phyloP scores from a whole-genome alignment of 768 basidiomycete genomes.

The Auricularia auricula-judae region DNA sequence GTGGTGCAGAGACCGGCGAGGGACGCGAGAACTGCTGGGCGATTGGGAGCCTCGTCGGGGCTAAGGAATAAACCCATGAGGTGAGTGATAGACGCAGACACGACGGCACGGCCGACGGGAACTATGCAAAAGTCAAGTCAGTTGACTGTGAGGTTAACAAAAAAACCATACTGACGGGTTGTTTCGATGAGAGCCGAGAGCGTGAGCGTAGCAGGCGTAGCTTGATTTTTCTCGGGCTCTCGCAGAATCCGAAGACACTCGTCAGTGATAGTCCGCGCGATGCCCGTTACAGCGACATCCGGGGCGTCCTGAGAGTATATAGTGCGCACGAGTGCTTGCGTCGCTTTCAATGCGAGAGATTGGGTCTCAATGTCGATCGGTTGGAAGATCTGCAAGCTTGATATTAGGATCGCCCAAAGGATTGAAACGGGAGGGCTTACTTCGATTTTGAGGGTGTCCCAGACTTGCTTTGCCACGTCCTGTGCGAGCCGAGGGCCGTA shows the following conservation, averaged over 20 bases:
- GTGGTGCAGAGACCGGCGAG: slow-evolving; percentile 30
- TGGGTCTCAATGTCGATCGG: slow-evolving; percentile 74
- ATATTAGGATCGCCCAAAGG: no score
- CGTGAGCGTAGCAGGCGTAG: slow-evolving; percentile 77
- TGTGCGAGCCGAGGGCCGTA: slow-evolving; percentile 61
- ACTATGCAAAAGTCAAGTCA: background rate
- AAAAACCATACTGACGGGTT: slow-evolving; percentile 44
- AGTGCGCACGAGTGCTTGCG: slow-evolving; percentile 61
- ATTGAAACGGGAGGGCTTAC: slow-evolving; percentile 24
- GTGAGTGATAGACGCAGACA: slow-evolving; percentile 59
- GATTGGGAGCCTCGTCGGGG: slow-evolving; percentile 55
- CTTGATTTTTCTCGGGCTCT: slow-evolving; percentile 91
- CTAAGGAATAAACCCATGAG: slow-evolving; percentile 66
- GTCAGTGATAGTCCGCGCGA: slow-evolving; percentile 64
- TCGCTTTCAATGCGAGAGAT: slow-evolving; percentile 56
- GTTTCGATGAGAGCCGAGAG: slow-evolving; percentile 68
- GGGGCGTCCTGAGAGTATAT: slow-evolving; percentile 42
- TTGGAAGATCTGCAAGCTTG: slow-evolving; percentile 67
- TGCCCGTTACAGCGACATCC: slow-evolving; percentile 32
- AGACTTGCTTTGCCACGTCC: slow-evolving; percentile 63
- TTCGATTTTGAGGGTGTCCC: slow-evolving; percentile 87
- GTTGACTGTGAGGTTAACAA: background rate
- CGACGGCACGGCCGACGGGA: slow-evolving; percentile 1
- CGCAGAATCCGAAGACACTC: slow-evolving; percentile 72
- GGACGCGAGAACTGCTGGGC: slow-evolving; percentile 53